Conservation (phyloP, 345 rosid species). For the Rhizophora mangle region DNA sequence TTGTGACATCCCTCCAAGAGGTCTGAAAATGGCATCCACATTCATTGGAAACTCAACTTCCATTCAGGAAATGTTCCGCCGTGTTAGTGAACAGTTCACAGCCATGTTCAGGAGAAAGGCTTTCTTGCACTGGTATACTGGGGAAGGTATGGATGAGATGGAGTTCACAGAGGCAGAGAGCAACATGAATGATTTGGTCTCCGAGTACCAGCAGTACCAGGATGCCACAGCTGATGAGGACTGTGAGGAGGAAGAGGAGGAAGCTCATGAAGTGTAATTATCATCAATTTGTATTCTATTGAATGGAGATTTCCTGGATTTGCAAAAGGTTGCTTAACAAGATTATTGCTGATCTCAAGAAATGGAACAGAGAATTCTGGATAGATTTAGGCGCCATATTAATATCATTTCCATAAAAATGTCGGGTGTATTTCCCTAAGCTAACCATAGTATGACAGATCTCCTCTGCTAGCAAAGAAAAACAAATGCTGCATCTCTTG, state of each 20-base stretch:
- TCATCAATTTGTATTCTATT: conserved; percentile 5
- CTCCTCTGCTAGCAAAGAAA: too few relatives aligned
- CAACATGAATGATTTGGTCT: conserved; percentile 57
- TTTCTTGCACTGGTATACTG: conserved; percentile 73
- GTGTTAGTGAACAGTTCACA: conserved; percentile 54
- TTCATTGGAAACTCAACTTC: conserved; percentile 51
- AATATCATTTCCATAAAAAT: conserved; percentile 2
- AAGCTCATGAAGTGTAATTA: conserved; percentile 24
- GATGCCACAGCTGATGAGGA: conserved; percentile 52
- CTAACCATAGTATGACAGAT: too few relatives aligned
- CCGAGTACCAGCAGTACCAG: conserved; percentile 55
- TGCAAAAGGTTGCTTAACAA: background rate
- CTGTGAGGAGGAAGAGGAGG: conserved; percentile 30
- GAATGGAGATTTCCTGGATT: background rate
- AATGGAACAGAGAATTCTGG: conserved; percentile 13
- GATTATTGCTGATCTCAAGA: conserved; percentile 25
- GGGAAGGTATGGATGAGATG: conserved; percentile 79
- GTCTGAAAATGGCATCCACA: conserved; percentile 53
- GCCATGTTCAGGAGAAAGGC: conserved; percentile 81
- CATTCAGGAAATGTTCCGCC: conserved; percentile 49
- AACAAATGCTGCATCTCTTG: too few relatives aligned
- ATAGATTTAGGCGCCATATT: conserved; percentile 3
- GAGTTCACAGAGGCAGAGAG: conserved; percentile 62
- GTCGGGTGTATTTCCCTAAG: background rate
- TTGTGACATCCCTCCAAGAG: conserved; percentile 49